Base-by-base conservation (phyloP, 208 protist species). In the Trypanosoma scelopori region DNA sequence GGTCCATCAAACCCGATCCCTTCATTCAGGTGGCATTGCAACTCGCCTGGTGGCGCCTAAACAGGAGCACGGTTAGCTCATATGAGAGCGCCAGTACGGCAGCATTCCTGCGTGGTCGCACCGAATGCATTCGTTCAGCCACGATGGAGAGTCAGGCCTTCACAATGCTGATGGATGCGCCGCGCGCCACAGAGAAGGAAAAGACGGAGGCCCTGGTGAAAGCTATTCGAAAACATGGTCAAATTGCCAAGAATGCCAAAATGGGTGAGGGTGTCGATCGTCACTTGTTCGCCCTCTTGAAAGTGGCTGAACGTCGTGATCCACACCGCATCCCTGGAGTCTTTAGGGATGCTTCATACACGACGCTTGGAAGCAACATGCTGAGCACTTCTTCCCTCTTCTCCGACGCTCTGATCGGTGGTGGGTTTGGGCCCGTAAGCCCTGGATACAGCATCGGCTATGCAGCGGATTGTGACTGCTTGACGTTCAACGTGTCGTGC, bases 31-130 rank as follows among this genome's bases (percentile, higher is more conserved):
- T 89, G 37, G 82, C 78, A 15, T 74, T 84, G 59, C 84, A 91
- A 55, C 74, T 93, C n/a, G 88, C 86, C 9, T 91, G 79, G 80
- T 93, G 87, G 80, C 69, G 83, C 0, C 49, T 93, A n/a, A 62
- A 89, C 52, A 71, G 75, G n/a, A 82, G 74, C 41, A 82, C 85
- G 0, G 81, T 81, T 0, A 82, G 63, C 46, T 78, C 76, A 43
- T 58, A 74, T 53, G 84, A 94, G 66, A 64, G 61, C 20, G 52
- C 82, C 4, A 72, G 76, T 69, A 80, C 88, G 61, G 74, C 78
- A 43, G 72, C 70, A 22, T 96, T 90, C 66, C 72, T 70, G 9
- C 85, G 85, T 41, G 91, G 91, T 12, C 87, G 91, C 15, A 80
- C 69, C 5, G 85, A 86, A 30, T 71, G 49, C 39, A 53, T 94